A percentile compares a stretch with the other conserved stretches of the same genome.
These are phyloP conservation scores for Mortierella sp. DNA, from an alignment of 371 early-diverging fungal genomes.

Conservation along the genomic window DNA sequence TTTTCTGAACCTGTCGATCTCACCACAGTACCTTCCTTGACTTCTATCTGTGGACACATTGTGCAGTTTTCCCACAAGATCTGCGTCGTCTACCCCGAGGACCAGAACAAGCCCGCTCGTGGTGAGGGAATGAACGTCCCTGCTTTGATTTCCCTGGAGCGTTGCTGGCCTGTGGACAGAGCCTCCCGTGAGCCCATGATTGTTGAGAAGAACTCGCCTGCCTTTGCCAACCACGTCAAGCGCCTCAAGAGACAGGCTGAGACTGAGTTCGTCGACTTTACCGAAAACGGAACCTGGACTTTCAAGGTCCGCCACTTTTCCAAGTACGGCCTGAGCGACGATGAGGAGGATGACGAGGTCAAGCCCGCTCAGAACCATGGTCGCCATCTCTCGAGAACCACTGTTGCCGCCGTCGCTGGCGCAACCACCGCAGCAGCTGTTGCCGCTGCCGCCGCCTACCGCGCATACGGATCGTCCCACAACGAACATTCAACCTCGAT, in stretches of 20 bases:
- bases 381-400: not conserved
- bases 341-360: slow-evolving; percentile 52
- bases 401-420: slow-evolving; percentile 12
- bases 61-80: slow-evolving; percentile 79
- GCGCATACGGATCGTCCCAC: not conserved
- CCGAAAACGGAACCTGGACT: slow-evolving; percentile 87
- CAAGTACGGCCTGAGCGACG: slow-evolving; percentile 76
- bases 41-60: slow-evolving; percentile 86
- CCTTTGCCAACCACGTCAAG: slow-evolving; percentile 76
- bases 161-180: slow-evolving; percentile 89
- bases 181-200: slow-evolving; percentile 76
- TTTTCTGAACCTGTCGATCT: slow-evolving; percentile 91
- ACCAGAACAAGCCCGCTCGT: slow-evolving; percentile 80
- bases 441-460: not conserved
- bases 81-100: slow-evolving; percentile 89
- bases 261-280: slow-evolving; percentile 86
- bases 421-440: not conserved
- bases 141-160: slow-evolving; percentile 83
- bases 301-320: slow-evolving; percentile 94
- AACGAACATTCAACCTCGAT: not conserved
- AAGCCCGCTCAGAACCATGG: not conserved
- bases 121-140: slow-evolving; percentile 93
- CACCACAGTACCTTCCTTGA: slow-evolving; percentile 68
- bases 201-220: slow-evolving; percentile 78
- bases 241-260: slow-evolving; percentile 77